phyloP scores from a whole-genome alignment of 208 protist genomes.

The Trypanosoma vivax region DNA sequence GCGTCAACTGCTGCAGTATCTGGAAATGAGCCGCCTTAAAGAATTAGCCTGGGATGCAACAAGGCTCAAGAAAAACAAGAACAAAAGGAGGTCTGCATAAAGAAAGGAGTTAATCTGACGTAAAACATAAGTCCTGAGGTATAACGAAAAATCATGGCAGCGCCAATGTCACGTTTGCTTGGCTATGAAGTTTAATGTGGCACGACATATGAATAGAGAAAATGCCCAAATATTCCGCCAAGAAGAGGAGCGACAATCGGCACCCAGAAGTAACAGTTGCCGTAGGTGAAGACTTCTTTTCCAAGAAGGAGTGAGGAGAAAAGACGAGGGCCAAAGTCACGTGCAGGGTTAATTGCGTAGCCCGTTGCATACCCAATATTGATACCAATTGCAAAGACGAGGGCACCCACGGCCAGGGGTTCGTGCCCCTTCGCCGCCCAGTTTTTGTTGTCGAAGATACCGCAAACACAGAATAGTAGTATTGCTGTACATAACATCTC shows the following conservation, averaged over 20 bases:
- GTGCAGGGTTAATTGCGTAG: conserved; percentile 44
- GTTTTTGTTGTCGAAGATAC: conserved; percentile 33
- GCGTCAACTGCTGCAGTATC: too few species aligned
- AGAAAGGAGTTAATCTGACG: too few species aligned
- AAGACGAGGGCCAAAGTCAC: conserved; percentile 40
- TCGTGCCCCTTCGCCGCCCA: conserved; percentile 29
- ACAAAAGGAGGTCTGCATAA: too few species aligned
- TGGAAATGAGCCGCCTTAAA: too few species aligned
- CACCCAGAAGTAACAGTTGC: conserved; percentile 46
- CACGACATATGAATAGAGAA: conserved; percentile 33
- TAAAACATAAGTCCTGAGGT: too few species aligned
- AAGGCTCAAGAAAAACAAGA: too few species aligned
- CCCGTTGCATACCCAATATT: conserved; percentile 31
- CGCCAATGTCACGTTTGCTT: too few species aligned
- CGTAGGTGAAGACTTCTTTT: conserved; percentile 25
- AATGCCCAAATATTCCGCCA: conserved; percentile 27
- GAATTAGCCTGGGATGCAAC: too few species aligned
- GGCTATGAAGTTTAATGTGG: background rate
- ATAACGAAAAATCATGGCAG: too few species aligned
- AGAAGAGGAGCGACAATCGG: conserved; percentile 24
- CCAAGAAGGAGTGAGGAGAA: conserved; percentile 31
- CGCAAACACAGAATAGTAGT: conserved; percentile 42
- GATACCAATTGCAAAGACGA: conserved; percentile 37
- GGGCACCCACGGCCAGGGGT: conserved; percentile 34
- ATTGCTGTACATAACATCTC: conserved; percentile 38